Base-by-base conservation (phyloP, 352 stramenopile genomes). In the Phytophthora syringae region DNA sequence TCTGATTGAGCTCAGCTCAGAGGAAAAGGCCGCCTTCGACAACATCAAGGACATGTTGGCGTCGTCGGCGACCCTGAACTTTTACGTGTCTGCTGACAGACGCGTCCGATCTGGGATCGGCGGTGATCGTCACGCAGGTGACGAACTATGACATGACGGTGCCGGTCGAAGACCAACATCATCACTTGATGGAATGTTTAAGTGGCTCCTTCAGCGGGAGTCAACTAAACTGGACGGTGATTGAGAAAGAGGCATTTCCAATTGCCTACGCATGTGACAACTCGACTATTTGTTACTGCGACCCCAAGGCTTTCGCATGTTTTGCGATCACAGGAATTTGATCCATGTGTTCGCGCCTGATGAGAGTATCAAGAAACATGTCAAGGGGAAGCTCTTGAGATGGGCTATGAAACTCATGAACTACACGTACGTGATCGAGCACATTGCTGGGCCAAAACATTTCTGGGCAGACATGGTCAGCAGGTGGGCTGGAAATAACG, bases 381-480 rank as follows among this genome's bases (percentile, higher is more conserved):
- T 54, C 18, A 39, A 44, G 27, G 57, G 57, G 9, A 63, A 65
- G 24, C 32, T 58, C 13, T 39, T 65, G 2, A 47, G 57, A 2
- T 60, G 52, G 52, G 28, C 24, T 0, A 20, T 60, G 10, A 60
- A 60, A 12, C 18, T 60, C 25, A 59, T 65, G 57, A 53, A 61
- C 36, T 61, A 61, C 20, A 43, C 52, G 16, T 45, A 68, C n/a
- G n/a, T n/a, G n/a, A n/a, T n/a, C n/a, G n/a, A n/a, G n/a, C n/a
- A n/a, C n/a, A n/a, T n/a, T 36, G 36, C 0, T 34, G 60, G 10
- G 22, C 43, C 0, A 11, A 53, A 13, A 68, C 61, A 68, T 7
- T 43, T 68, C 12, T 68, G 60, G 50, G 60, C 60, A 15, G 42
- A 68, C 27, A 68, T 68, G 60, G 56, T 63, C 15, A 55, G 39